Evolutionary conservation across 179 eudicot species (phyloP).

Genomic region (Gypsophila paniculata): DNA sequence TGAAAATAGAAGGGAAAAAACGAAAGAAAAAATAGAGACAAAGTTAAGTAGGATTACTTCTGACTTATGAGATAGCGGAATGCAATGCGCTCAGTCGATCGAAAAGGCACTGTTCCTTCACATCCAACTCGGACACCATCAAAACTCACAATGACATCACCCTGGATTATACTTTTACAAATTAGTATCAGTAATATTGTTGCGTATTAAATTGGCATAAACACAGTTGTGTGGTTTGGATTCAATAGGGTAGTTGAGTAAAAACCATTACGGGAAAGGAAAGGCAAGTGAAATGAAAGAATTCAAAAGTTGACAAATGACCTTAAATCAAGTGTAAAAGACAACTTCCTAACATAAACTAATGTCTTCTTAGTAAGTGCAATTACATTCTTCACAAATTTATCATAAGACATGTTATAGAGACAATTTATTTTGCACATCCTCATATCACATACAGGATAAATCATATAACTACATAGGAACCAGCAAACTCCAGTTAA

Average conservation of each 20-base stretch:
- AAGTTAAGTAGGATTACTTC: slow-evolving; percentile 49
- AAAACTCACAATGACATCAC: slow-evolving; percentile 89
- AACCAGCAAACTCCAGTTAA: neutral
- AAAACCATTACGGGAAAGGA: too few relatives aligned
- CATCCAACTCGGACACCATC: slow-evolving; percentile 70
- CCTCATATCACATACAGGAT: neutral
- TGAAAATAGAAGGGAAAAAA: neutral
- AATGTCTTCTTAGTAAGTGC: neutral
- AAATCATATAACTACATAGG: neutral
- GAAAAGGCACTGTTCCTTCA: slow-evolving; percentile 97
- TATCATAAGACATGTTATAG: neutral
- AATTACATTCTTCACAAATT: neutral
- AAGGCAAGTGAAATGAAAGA: too few relatives aligned
- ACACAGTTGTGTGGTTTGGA: neutral
- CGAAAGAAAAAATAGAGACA: neutral
- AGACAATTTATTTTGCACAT: slow-evolving; percentile 2
- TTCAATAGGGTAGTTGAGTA: too few relatives aligned
- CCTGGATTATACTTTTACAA: slow-evolving; percentile 44
- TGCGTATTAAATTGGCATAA: neutral
- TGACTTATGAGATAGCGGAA: slow-evolving; percentile 92
- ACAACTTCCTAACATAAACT: too few relatives aligned
- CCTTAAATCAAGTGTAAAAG: too few relatives aligned
- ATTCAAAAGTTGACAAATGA: too few relatives aligned
- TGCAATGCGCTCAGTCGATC: slow-evolving; percentile 88
- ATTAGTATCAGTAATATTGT: slow-evolving; percentile 18